Evolutionary conservation across 2,329 filamentous ascomycete species (phyloP).

Genomic region (Daldinia sp.): DNA sequence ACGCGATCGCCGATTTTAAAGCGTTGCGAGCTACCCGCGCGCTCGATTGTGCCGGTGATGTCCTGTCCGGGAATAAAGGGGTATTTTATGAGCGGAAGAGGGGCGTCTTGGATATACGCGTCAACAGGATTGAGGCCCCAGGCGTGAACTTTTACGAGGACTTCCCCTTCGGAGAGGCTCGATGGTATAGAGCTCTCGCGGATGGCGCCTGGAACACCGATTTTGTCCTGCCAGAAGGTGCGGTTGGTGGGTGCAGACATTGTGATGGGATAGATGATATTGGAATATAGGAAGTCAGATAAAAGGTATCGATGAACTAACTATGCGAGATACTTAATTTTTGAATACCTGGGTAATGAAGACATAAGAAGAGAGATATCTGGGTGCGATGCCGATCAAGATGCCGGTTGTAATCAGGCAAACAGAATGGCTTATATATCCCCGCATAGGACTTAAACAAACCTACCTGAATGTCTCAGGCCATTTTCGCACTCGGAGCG

Average conservation of each 20-base stretch:
- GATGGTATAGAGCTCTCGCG: slow-evolving; percentile 15
- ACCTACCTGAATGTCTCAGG: too few relatives aligned
- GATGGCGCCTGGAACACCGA: slow-evolving; percentile 14
- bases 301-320: too few relatives aligned
- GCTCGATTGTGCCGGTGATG: slow-evolving; percentile 26
- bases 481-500: too few relatives aligned
- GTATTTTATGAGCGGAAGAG: slow-evolving; percentile 21
- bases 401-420: too few relatives aligned
- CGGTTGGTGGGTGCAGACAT: slow-evolving; percentile 31
- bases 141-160: slow-evolving; percentile 28
- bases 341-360: too few relatives aligned
- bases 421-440: too few relatives aligned
- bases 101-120: slow-evolving; percentile 11
- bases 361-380: too few relatives aligned
- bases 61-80: slow-evolving; percentile 27
- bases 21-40: slow-evolving; percentile 10
- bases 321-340: too few relatives aligned
- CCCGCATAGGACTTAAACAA: too few relatives aligned
- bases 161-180: slow-evolving; percentile 1
- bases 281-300: too few relatives aligned
- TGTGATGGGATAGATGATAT: background rate
- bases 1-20: slow-evolving; percentile 31
- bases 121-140: slow-evolving; percentile 36
- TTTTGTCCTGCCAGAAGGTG: slow-evolving; percentile 32
- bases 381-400: too few relatives aligned